A percentile compares a stretch with the other conserved stretches of the same genome.
Evolutionary conservation across 352 stramenopile genomes (phyloP).

Genomic region (Globisporangium orthogonon): DNA sequence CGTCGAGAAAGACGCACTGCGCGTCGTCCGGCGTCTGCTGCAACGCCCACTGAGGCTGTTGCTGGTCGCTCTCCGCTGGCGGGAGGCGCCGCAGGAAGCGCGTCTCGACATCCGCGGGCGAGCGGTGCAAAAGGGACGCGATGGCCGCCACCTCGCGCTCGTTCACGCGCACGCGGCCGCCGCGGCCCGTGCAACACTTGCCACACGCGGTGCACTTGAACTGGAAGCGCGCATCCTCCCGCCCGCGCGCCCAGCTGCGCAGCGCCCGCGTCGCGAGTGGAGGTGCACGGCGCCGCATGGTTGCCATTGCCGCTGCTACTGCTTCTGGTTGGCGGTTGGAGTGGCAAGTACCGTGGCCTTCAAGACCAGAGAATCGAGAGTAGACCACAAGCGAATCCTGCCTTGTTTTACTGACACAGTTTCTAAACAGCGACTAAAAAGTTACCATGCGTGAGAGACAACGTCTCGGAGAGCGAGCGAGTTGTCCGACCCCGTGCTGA

Average conservation of each 20-base stretch:
- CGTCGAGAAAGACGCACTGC: slow-evolving; percentile 62
- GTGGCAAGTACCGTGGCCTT: too few species aligned
- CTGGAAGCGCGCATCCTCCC: slow-evolving; percentile 33
- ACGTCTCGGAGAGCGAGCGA: too few species aligned
- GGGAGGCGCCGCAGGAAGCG: slow-evolving; percentile 22
- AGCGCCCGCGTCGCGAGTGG: slow-evolving; percentile 7
- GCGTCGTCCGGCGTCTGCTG: slow-evolving; percentile 44
- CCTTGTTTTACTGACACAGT: too few species aligned
- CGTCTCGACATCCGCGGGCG: slow-evolving; percentile 25
- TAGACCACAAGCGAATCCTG: too few species aligned
- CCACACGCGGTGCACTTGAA: slow-evolving; percentile 74
- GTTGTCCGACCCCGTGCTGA: too few species aligned
- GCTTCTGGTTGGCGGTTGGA: too few species aligned
- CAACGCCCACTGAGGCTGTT: slow-evolving; percentile 27
- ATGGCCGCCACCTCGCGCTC: slow-evolving; percentile 45
- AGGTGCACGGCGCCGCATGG: too few species aligned
- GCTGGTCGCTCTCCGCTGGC: slow-evolving; percentile 2
- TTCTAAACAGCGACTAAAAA: too few species aligned
- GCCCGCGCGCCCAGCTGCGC: slow-evolving; percentile 25
- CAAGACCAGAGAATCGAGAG: too few species aligned
- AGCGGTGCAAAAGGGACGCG: slow-evolving; percentile 21
- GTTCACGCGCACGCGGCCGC: slow-evolving; percentile 66
- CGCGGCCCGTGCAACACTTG: slow-evolving; percentile 71
- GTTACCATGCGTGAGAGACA: too few species aligned
- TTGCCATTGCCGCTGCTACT: too few species aligned